These are phyloP conservation scores for Miscanthus lutarioriparius DNA, from an alignment of 176 grass and related monocot species.

Conservation along the genomic window DNA sequence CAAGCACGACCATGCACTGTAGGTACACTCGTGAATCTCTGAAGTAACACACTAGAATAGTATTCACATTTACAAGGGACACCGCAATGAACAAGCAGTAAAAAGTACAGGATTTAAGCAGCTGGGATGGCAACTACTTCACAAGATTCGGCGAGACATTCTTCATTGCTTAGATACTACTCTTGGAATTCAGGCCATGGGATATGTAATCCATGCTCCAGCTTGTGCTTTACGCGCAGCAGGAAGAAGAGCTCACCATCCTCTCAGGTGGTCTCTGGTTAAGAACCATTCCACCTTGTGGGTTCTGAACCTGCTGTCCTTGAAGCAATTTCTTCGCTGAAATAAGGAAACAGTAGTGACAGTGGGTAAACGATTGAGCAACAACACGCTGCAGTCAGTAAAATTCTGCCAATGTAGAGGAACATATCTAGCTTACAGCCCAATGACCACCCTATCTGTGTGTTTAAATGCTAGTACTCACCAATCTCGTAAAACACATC, in stretches of 20 bases:
- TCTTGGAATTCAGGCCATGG: constrained; percentile 17
- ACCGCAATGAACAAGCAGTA: constrained; percentile 42
- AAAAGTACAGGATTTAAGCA: constrained; percentile 25
- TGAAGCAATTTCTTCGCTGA: constrained; percentile 84
- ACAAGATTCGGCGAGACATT: constrained; percentile 27
- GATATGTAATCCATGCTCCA: background rate
- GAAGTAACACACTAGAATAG: constrained; percentile 31
- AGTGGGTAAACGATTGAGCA: background rate
- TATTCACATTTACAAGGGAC: constrained; percentile 73
- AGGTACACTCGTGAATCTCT: constrained; percentile 9
- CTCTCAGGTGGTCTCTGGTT: constrained; percentile 63
- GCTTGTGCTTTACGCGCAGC: constrained; percentile 61
- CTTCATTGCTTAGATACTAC: constrained; percentile 18
- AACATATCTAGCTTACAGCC: background rate
- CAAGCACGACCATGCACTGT: constrained; percentile 21
- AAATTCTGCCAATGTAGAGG: background rate
- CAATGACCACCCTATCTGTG: background rate
- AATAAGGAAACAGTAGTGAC: constrained; percentile 5
- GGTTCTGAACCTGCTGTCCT: constrained; percentile 55
- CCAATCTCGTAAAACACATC: constrained; percentile 93
- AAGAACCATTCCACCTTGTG: constrained; percentile 70
- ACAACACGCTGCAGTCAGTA: background rate
- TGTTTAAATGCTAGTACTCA: constrained; percentile 35
- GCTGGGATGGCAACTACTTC: constrained; percentile 40
- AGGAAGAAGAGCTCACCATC: constrained; percentile 64